These are phyloP conservation scores for Aspergillus proliferans DNA, from an alignment of 2,329 filamentous ascomycete genomes.

Conservation along the genomic window DNA sequence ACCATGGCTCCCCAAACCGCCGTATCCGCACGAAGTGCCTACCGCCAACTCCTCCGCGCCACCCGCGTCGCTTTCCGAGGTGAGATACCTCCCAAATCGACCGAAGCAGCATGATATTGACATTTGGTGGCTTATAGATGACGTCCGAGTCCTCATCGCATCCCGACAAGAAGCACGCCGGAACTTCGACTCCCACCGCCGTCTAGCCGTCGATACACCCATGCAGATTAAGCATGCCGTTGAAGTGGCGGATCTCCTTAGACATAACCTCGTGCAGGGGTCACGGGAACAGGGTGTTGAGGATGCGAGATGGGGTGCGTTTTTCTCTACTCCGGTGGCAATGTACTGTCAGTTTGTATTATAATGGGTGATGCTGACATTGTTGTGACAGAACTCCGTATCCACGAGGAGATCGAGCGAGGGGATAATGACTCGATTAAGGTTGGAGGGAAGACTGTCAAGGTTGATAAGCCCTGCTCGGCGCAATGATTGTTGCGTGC, in stretches of 20 bases:
- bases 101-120: conserved; percentile 6
- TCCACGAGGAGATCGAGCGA: conserved; percentile 85
- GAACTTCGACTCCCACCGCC: conserved; percentile 64
- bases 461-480: conserved; percentile 38
- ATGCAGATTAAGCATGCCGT: conserved; percentile 71
- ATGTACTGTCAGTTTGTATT: not conserved
- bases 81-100: conserved; percentile 28
- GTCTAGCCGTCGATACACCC: conserved; percentile 53
- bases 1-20: conserved; percentile 29
- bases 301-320: conserved; percentile 31
- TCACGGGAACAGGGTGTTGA: conserved; percentile 34
- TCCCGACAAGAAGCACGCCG: conserved; percentile 67
- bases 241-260: conserved; percentile 72
- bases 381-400: conserved; percentile 61
- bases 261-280: conserved; percentile 85
- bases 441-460: conserved; percentile 40
- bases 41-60: conserved; percentile 74
- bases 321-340: not conserved
- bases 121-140: conserved; percentile 49
- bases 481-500: conserved; percentile 14
- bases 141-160: conserved; percentile 60
- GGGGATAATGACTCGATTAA: conserved; percentile 92
- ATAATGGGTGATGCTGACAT: conserved; percentile 3
- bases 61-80: conserved; percentile 77
- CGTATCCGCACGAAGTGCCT: conserved; percentile 64